Base-by-base conservation (phyloP, 495 filamentous ascomycete genomes). In the Jackrogersella multiformis region DNA sequence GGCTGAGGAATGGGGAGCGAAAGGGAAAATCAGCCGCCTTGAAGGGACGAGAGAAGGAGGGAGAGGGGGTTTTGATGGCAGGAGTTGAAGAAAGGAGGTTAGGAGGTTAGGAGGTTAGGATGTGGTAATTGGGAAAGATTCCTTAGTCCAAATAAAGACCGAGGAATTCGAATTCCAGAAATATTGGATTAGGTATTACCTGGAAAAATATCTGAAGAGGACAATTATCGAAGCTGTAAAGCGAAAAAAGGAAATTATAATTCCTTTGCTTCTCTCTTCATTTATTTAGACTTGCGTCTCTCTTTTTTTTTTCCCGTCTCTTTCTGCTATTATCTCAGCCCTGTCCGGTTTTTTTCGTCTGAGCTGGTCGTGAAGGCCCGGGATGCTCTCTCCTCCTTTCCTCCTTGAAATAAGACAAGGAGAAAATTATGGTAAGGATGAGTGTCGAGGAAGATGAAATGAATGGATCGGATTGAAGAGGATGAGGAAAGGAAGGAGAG, bases 401-500 rank as follows among this genome's bases (percentile, higher is more conserved):
- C 78, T 77, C 76, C 77, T 76, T 73, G 60, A 76, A 77, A 79
- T 77, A 78, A 77, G 71, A 64, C 69, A 75, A 77, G 73, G 73
- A 68, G 56, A 75, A 60, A 72, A 68, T 78, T 78, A 46, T 26
- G 74, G 72, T 74, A 80, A 70, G 66, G 71, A 73, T 61, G 44
- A 69, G 57, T 57, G 51, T 71, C 24, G 64, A 66, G 49, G 41
- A 59, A 61, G 71, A 68, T 74, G 52, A 76, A 82, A 84, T 77
- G 82, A 83, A 77, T 82, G 79, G 78, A 84, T 84, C 83, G 83
- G 83, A 82, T 30, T 82, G 77, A 79, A 78, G 77, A 79, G 80
- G 78, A 79, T 78, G 76, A 74, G 65, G 74, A 76, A 82, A 83
- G 78, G 75, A 80, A 79, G 73, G 80, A 80, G 79, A 78, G 77